These are phyloP conservation scores for Mycotypha africana DNA, from an alignment of 371 early-diverging fungal genomes.

Conservation along the genomic window DNA sequence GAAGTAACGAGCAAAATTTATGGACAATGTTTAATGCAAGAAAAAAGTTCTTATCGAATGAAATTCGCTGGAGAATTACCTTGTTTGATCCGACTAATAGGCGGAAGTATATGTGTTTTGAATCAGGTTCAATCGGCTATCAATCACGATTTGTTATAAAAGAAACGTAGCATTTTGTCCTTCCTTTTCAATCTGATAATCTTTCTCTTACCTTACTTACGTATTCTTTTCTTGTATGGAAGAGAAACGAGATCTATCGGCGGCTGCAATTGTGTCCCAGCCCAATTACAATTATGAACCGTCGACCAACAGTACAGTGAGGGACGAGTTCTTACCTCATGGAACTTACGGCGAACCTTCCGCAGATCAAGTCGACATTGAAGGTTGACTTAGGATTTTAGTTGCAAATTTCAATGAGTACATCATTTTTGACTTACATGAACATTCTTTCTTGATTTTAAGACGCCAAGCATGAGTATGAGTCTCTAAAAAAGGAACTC, in stretches of 20 bases:
- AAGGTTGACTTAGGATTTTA: constrained; percentile 5
- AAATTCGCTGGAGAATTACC: no score
- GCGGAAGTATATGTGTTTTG: no score
- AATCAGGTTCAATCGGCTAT: no score
- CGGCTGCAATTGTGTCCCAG: neutral
- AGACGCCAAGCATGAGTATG: constrained; percentile 35
- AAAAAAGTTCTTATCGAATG: no score
- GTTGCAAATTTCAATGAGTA: neutral
- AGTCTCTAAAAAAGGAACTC: constrained; percentile 23
- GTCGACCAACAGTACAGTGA: neutral
- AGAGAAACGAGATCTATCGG: neutral
- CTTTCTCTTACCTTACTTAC: no score
- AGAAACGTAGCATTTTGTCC: no score
- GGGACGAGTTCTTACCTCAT: neutral
- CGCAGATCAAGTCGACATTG: constrained; percentile 35
- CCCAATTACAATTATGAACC: neutral
- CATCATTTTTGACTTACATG: neutral
- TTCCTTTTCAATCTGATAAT: no score
- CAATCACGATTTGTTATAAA: no score
- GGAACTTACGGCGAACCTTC: constrained; percentile 29
- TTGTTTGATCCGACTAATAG: no score
- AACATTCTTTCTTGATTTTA: no score
- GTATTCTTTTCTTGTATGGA: neutral
- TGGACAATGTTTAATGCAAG: no score
- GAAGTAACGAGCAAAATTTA: no score